Evolutionary conservation across 2,329 filamentous ascomycete genomes (phyloP), one percentile per base, ranked within the genome.

Genomic region (Phaeomoniella chlamydospora): DNA sequence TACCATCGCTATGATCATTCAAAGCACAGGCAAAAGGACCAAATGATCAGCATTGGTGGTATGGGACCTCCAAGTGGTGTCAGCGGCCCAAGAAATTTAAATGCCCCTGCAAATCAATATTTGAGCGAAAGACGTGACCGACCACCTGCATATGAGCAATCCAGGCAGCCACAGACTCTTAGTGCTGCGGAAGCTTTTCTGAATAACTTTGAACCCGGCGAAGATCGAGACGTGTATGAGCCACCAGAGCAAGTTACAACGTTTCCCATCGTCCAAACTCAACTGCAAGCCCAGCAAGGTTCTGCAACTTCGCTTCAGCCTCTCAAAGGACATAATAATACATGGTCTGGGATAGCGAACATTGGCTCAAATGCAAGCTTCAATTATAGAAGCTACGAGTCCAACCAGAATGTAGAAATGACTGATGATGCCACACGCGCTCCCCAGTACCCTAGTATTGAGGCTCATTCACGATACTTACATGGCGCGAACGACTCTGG

Each of bases 131-230:
- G n/a, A n/a, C n/a, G n/a, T n/a, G n/a, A n/a, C n/a, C 6, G 22
- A n/a, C 9, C 6, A 26, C 22, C 9, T 26, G 22, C 22, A 26
- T 26, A 26, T 26, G n/a, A 26, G 6, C 9, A n/a, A 9, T n/a
- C n/a, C n/a, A n/a, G n/a, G n/a, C 22, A 26, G 22, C 22, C 22
- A 6, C 22, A n/a, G 9, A 26, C 22, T n/a, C n/a, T 29, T 26
- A 36, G 34, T 33, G 44, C 37, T 2, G 44, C 40, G 4, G 33
- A 38, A 17, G 35, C 39, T n/a, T 45, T 46, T 30, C 38, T 46
- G 9, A 35, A 41, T 13, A 42, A 38, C 31, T 46, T 46, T 30
- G 39, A 43, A 33, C 39, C 41, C 2, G 19, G 18, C 15, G 34
- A 37, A 14, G 19, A 31, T 6, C 32, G 32, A 9, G 32, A 34